Evolutionary conservation across 1,284 basidiomycete genomes (phyloP).

Genomic region (Crocinoboletus sp.): DNA sequence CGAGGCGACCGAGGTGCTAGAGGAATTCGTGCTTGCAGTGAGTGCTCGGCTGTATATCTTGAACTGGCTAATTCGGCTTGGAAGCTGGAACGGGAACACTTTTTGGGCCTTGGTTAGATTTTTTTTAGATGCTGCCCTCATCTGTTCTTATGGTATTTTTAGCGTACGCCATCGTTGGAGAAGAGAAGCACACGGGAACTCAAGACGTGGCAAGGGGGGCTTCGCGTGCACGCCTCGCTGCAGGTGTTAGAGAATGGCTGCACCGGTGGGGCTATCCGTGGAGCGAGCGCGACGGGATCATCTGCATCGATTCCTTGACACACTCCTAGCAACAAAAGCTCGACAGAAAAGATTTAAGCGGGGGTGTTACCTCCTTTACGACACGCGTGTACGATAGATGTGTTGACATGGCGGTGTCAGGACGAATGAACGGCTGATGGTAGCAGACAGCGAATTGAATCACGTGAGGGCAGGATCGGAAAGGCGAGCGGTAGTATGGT

Average conservation of each 20-base stretch:
- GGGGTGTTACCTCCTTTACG: not conserved
- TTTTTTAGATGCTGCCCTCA: not conserved
- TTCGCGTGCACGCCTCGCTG: conserved; percentile 75
- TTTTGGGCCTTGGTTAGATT: conserved; percentile 72
- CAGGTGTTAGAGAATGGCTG: conserved; percentile 85
- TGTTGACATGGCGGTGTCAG: not conserved
- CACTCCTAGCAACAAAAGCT: conserved; percentile 40
- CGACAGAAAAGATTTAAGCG: conserved; percentile 15
- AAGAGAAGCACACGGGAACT: conserved; percentile 92
- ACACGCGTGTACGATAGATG: conserved; percentile 23
- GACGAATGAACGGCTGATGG: not conserved
- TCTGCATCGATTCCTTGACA: conserved; percentile 83
- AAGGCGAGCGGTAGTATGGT: conserved; percentile 4
- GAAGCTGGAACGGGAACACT: conserved; percentile 82
- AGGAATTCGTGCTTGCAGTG: conserved; percentile 85
- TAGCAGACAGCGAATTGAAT: conserved; percentile 4
- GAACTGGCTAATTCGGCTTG: conserved; percentile 10
- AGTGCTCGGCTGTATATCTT: conserved; percentile 31
- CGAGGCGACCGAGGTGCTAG: conserved; percentile 89
- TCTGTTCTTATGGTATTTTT: conserved; percentile 15
- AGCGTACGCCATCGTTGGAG: conserved; percentile 91
- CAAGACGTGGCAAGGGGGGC: conserved; percentile 79
- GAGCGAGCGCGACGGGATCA: conserved; percentile 86
- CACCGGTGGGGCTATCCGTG: conserved; percentile 95
- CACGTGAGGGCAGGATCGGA: conserved; percentile 17